These are phyloP conservation scores for Polygonum aviculare DNA, from an alignment of 148 eudicot genomes.

Conservation along the genomic window DNA sequence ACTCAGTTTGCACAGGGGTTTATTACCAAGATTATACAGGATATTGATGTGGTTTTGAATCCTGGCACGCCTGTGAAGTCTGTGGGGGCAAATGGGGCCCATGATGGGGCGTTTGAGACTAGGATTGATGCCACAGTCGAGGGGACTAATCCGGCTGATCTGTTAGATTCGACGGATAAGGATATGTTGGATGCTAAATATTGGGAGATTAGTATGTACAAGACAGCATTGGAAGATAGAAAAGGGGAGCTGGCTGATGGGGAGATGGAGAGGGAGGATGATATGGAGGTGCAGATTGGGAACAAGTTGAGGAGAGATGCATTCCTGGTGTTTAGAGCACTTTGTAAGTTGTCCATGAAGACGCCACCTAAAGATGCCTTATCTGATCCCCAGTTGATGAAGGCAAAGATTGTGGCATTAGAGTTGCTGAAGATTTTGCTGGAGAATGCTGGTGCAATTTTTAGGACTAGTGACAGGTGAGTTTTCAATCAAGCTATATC, in stretches of 20 bases:
- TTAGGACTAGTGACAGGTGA: conserved; percentile 97
- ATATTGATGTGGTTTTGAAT: conserved; percentile 72
- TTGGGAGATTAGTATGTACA: conserved; percentile 99
- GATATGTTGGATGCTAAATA: conserved; percentile 99
- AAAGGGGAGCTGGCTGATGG: conserved; percentile 92
- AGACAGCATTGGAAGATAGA: conserved; percentile 87
- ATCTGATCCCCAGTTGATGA: conserved; percentile 77
- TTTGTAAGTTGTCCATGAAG: conserved; percentile 96
- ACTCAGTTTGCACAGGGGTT: conserved; percentile 90
- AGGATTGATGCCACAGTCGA: conserved; percentile 67
- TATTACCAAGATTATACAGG: conserved; percentile 75
- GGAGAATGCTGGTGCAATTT: conserved; percentile 95
- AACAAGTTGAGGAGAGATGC: conserved; percentile 94
- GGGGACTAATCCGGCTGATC: conserved; percentile 87
- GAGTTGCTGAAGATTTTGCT: conserved; percentile 97
- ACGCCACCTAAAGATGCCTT: conserved; percentile 93
- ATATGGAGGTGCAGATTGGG: conserved; percentile 91
- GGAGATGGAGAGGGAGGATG: conserved; percentile 78
- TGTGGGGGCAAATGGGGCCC: conserved; percentile 28
- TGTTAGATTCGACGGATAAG: conserved; percentile 94
- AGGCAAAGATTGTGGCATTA: conserved; percentile 90
- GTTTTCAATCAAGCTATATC: not conserved
- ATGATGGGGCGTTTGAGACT: conserved; percentile 93
- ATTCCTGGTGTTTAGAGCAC: conserved; percentile 86
- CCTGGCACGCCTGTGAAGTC: conserved; percentile 31